Base-by-base conservation (phyloP, 495 filamentous ascomycete species). In the Margaritispora aquatica region DNA sequence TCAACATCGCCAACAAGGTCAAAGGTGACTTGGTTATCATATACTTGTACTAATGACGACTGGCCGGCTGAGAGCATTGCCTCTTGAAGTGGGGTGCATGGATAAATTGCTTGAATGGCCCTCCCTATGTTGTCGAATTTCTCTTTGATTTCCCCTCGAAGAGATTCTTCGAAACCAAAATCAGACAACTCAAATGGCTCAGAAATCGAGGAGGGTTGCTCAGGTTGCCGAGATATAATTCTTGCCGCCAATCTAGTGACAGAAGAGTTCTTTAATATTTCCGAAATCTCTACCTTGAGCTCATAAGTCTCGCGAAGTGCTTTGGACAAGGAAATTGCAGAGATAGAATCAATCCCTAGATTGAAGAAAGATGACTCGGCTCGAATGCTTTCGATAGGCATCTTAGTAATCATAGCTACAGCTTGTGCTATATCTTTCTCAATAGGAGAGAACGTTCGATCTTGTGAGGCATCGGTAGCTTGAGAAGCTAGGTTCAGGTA, bases 21-120 rank as follows among this genome's bases (percentile, higher is more conserved):
- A 53, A 86, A 72, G 3, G 79, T 58, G 1, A 83, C 74, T 34
- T 77, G 74, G 59, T 87, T 88, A 62, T 71, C 79, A 60, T 87
- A 87, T 9, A 78, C 63, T 1, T 63, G 65, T 27, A 31, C 55
- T 38, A 20, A 58, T 7, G 61, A 62, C 1, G 63, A 59, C 26
- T 61, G 24, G 1, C 50, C 46, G n/a, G 65, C 54, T 0, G 73
- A 71, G 13, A 95, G 74, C 88, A 93, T 94, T 9, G 83, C 86
- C 70, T 92, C 86, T 64, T 95, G 90, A 1, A 95, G 69, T 1
- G 89, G 87, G 2, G 89, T 92, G 63, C 90, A 94, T 22, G 90
- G 89, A 15, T 90, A 71, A 24, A 94, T 75, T 23, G 68, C 70
- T 46, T 80, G 63, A 5, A 88, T 73, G 0, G 57, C 53, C 15